Conservation (phyloP, 257 asterid species). For the Solanum corneliomulleri region DNA sequence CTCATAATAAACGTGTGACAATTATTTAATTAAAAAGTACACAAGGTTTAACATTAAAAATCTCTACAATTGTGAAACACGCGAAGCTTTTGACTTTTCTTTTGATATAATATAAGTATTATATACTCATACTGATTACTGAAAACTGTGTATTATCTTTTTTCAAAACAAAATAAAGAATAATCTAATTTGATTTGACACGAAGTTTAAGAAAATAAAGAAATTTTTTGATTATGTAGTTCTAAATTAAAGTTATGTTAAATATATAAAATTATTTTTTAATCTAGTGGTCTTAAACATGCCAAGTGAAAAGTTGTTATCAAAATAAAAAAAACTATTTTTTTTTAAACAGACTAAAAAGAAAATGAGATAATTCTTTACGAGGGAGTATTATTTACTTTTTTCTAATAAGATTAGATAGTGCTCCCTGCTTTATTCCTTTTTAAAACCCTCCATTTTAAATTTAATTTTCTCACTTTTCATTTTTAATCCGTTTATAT, state of each 20-base stretch:
- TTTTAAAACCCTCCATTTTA: background rate
- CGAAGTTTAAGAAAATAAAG: no score
- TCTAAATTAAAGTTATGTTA: no score
- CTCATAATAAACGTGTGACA: background rate
- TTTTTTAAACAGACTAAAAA: no score
- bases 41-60: background rate
- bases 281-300: no score
- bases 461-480: background rate
- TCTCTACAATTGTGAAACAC: background rate
- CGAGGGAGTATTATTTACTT: background rate
- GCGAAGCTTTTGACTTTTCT: background rate
- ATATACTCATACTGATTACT: no score
- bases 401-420: background rate
- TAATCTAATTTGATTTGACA: no score
- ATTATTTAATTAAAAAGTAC: background rate
- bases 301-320: rapidly evolving
- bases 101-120: background rate
- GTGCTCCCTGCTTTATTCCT: background rate
- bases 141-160: background rate
- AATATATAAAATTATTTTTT: no score
- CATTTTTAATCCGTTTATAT: no score
- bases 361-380: no score
- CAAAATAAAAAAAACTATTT: no score
- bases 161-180: background rate
- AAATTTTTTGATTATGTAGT: rapidly evolving